Percentiles rank a stretch among this genome's conserved stretches.
Evolutionary conservation across 495 filamentous ascomycete species (phyloP).

Genomic region (Venustampulla echinocandica): DNA sequence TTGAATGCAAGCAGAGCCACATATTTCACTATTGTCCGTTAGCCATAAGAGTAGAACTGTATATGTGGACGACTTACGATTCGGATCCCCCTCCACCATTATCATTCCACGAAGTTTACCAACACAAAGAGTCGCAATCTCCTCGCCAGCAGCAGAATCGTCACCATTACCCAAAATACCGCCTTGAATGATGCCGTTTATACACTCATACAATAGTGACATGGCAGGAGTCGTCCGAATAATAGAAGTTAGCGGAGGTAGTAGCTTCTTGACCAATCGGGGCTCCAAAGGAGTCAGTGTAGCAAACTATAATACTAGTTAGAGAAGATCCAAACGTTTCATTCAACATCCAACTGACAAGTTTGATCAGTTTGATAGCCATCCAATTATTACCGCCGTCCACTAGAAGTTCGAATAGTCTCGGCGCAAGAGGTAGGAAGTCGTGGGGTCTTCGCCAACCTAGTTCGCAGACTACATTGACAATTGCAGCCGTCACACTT

Average conservation of each 20-base stretch:
- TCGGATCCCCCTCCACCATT: conserved; percentile 83
- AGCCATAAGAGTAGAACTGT: conserved; percentile 10
- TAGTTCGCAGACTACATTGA: conserved; percentile 94
- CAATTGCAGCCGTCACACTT: conserved; percentile 88
- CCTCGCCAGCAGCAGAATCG: conserved; percentile 62
- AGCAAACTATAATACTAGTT: conserved; percentile 61
- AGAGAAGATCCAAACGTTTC: conserved; percentile 16
- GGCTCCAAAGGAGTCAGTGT: conserved; percentile 90
- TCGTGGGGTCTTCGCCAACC: conserved; percentile 90
- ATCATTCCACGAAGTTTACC: conserved; percentile 91
- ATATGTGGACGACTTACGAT: conserved; percentile 48
- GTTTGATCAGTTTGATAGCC: conserved; percentile 97
- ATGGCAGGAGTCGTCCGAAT: conserved; percentile 92
- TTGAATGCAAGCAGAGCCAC: conserved; percentile 93
- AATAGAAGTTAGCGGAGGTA: conserved; percentile 86
- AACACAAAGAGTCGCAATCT: conserved; percentile 89
- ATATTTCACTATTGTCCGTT: conserved; percentile 67
- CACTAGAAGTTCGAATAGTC: conserved; percentile 87
- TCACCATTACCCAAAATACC: conserved; percentile 78
- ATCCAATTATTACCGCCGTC: conserved; percentile 97
- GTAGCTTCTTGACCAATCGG: conserved; percentile 79
- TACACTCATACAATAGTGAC: conserved; percentile 95
- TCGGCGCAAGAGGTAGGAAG: conserved; percentile 83
- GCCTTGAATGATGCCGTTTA: conserved; percentile 95
- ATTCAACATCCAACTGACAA: conserved; percentile 45